Percentiles rank a stretch among this genome's conserved stretches.
These are phyloP conservation scores for Termitomyces sp. DNA, from an alignment of 768 basidiomycete species.

Conservation along the genomic window DNA sequence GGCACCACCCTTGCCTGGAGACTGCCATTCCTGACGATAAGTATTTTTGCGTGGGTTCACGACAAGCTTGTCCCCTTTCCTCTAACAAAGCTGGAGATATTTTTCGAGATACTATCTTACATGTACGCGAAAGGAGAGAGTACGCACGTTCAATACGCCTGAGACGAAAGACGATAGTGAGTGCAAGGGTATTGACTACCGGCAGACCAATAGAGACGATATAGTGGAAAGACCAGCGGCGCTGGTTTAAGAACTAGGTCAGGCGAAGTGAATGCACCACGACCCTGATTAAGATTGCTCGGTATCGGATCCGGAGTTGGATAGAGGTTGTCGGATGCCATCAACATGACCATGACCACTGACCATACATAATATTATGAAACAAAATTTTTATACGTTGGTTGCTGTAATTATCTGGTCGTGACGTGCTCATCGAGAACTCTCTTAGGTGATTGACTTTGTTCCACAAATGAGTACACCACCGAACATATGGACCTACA, in stretches of 20 bases:
- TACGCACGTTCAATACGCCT: slow-evolving; percentile 25
- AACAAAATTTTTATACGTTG: no score
- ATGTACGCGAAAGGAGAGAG: not conserved
- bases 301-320: no score
- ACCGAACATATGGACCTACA: no score
- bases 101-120: not conserved
- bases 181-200: slow-evolving; percentile 27
- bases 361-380: no score
- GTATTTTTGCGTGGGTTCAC: slow-evolving; percentile 26
- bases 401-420: no score
- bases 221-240: slow-evolving; percentile 62
- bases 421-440: no score
- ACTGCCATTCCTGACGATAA: slow-evolving; percentile 43
- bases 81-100: slow-evolving; percentile 14
- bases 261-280: slow-evolving; percentile 55
- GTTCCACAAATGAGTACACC: no score
- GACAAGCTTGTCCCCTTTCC: slow-evolving; percentile 23
- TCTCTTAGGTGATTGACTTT: no score
- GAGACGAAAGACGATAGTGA: slow-evolving; percentile 24
- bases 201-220: slow-evolving; percentile 53
- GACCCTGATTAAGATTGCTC: no score
- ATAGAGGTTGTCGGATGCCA: no score
- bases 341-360: no score
- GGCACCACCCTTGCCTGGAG: slow-evolving; percentile 35
- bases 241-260: slow-evolving; percentile 55